These are phyloP conservation scores for Brettanomyces anomalus DNA, from an alignment of 805 yeast species.

Conservation along the genomic window DNA sequence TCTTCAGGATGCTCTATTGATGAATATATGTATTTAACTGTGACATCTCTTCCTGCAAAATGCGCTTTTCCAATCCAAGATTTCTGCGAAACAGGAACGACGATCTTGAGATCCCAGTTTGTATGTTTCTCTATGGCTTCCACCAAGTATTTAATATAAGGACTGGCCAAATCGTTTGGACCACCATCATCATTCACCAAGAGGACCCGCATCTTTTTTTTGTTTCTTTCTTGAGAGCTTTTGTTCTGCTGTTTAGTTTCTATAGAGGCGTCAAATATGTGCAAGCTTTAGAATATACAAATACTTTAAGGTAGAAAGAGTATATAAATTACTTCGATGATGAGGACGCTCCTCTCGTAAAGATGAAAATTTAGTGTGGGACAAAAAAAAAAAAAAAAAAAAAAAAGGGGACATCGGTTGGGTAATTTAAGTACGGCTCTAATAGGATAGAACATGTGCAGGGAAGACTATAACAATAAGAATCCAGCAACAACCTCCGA, in stretches of 20 bases:
- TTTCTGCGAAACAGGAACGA: conserved; percentile 76
- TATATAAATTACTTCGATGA: neutral
- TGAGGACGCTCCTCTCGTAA: neutral
- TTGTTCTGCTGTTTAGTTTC: no score
- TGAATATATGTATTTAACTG: conserved; percentile 58
- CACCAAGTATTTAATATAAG: conserved; percentile 75
- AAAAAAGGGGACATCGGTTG: neutral
- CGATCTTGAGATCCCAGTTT: conserved; percentile 79
- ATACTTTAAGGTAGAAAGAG: no score
- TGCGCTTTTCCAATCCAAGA: conserved; percentile 99
- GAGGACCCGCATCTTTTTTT: conserved; percentile 16
- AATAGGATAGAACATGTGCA: no score
- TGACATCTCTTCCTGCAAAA: conserved; percentile 64
- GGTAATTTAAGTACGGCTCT: no score
- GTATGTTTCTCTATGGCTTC: conserved; percentile 56
- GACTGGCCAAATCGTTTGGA: conserved; percentile 67
- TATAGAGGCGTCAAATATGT: no score
- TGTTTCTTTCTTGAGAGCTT: no score
- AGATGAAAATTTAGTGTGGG: neutral
- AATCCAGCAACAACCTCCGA: no score
- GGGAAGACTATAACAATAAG: no score
- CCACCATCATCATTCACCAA: conserved; percentile 97
- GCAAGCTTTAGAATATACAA: no score
- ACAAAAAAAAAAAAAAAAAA: neutral
- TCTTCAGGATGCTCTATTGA: conserved; percentile 34